Evolutionary conservation across 2,329 filamentous ascomycete species (phyloP), one percentile per base, ranked within the genome.

Genomic region (Cytospora piceicola): DNA sequence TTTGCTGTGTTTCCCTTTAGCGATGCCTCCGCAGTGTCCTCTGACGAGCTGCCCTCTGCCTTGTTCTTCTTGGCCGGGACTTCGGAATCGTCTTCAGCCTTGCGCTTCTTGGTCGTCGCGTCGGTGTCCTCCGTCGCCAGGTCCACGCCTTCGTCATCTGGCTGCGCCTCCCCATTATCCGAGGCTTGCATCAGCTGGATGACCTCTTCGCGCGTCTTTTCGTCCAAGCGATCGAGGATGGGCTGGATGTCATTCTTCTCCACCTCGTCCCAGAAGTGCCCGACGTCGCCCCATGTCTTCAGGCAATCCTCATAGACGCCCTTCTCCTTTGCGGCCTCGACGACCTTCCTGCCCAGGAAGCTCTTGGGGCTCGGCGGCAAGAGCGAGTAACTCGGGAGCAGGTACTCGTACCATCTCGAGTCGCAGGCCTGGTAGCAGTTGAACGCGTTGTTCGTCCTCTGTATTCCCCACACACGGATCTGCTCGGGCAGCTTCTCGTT

Each of bases 361-460:
- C 92, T 96, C 69, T 90, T 89, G 0, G 94, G 94, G 75, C 98
- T 94, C 0, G 95, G 95, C 24, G 95, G 95, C 36, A 99, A 80
- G 71, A 99, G 91, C 64, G 91, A 93, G 78, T 98, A 93, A 52
- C 91, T 95, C 2, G 95, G 95, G 77, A 99, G 92, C 61, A 99
- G 82, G 75, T 99, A 99, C 80, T 99, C 95, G 79, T 99, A 99
- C 84, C 94, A 96, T 71, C 95, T 85, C 30, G 93, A 97, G 78
- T 99, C 95, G 78, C 94, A 97, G 64, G 92, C 86, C 75, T 96
- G 91, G 78, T 99, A 99, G 78, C 92, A 94, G 77, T 92, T 97
- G 82, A 98, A 99, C 71, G 88, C 88, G 70, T 94, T 94, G 75
- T 90, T 94, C 0, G 94, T 96, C 60, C 93, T 84, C 77, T 96